Evolutionary conservation across 768 basidiomycete species (phyloP).

Genomic region (Rhizopogon vulgaris): DNA sequence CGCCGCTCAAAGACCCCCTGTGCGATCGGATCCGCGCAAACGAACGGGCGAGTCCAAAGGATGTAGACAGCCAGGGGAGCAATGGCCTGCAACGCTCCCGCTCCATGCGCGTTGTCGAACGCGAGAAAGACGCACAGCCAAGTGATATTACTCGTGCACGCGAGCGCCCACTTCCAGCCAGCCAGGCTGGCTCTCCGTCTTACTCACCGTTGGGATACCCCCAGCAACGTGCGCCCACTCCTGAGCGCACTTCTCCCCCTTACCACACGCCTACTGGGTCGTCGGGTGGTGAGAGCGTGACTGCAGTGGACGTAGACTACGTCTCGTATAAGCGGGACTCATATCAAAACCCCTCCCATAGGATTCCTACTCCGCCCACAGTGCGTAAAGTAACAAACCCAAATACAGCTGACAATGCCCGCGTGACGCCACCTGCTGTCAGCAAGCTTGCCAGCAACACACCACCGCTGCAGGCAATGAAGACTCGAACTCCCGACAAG

Average conservation of each 20-base stretch:
- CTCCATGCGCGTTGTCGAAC: slow-evolving; percentile 32
- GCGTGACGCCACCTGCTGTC: slow-evolving; percentile 29
- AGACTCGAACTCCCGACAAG: slow-evolving; percentile 58
- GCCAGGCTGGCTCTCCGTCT: slow-evolving; percentile 31
- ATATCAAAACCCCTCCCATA: slow-evolving; percentile 26
- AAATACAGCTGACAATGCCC: slow-evolving; percentile 14
- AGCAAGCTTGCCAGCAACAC: slow-evolving; percentile 44
- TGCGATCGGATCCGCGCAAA: slow-evolving; percentile 49
- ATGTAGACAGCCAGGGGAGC: slow-evolving; percentile 35
- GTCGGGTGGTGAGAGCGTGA: slow-evolving; percentile 39
- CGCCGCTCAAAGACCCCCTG: slow-evolving; percentile 43
- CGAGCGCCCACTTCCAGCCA: slow-evolving; percentile 25
- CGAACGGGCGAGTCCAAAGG: slow-evolving; percentile 53
- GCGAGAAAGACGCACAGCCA: slow-evolving; percentile 37
- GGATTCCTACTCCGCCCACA: slow-evolving; percentile 19
- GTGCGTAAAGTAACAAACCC: slow-evolving; percentile 19
- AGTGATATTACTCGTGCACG: slow-evolving; percentile 19
- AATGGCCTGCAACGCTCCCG: slow-evolving; percentile 16
- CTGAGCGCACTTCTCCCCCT: slow-evolving; percentile 48
- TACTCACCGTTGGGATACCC: slow-evolving; percentile 36
- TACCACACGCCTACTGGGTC: slow-evolving; percentile 44
- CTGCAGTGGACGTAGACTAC: slow-evolving; percentile 33
- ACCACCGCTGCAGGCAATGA: slow-evolving; percentile 47
- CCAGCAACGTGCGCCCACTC: slow-evolving; percentile 40
- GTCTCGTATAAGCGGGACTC: slow-evolving; percentile 41